Evolutionary conservation across 2,329 filamentous ascomycete species (phyloP).

Genomic region (Septoria petroselini): DNA sequence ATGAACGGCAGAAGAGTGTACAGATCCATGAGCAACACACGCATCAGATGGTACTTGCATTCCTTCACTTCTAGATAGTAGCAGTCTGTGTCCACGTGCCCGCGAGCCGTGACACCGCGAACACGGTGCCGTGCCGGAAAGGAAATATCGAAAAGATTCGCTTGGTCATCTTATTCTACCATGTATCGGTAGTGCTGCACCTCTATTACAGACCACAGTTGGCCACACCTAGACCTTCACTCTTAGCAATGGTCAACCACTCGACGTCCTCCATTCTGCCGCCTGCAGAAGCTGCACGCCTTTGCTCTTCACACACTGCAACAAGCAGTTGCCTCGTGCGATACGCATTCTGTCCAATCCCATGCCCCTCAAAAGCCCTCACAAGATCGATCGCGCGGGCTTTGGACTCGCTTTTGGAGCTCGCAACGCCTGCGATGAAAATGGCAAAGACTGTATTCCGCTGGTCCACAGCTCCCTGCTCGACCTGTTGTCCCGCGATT

Average conservation of each 20-base stretch:
- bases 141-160: no score
- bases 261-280: constrained; percentile 47
- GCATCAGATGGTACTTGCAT: no score
- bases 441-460: constrained; percentile 53
- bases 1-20: constrained; percentile 2
- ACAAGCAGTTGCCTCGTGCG: constrained; percentile 48
- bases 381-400: constrained; percentile 50
- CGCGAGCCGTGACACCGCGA: no score
- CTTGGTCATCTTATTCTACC: no score
- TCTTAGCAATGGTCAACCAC: constrained; percentile 50
- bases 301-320: constrained; percentile 51
- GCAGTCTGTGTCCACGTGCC: no score
- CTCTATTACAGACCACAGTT: constrained; percentile 49
- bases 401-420: constrained; percentile 44
- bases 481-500: constrained; percentile 43
- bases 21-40: background rate
- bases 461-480: constrained; percentile 41
- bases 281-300: constrained; percentile 31
- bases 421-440: constrained; percentile 53
- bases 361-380: constrained; percentile 46
- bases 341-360: constrained; percentile 49
- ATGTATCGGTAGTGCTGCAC: no score
- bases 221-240: constrained; percentile 48
- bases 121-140: no score
- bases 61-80: no score